Base-by-base conservation (phyloP, 2,329 filamentous ascomycete genomes). In the Sporothrix mexicana region DNA sequence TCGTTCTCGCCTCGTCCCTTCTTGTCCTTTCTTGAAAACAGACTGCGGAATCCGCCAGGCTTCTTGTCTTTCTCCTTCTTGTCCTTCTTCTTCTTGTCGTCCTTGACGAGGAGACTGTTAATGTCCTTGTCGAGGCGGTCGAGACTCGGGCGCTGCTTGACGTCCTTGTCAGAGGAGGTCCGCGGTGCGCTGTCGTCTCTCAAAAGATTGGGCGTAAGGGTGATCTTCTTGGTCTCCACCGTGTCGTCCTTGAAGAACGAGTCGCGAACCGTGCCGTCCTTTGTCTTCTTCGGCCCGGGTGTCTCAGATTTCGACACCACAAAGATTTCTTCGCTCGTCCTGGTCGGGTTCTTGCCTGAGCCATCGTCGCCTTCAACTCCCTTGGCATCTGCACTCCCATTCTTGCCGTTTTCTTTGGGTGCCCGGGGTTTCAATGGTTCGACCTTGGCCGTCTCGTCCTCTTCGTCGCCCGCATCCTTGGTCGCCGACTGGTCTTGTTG, bases 191-290 rank as follows among this genome's bases (percentile, higher is more conserved):
- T 87, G 77, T 98, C 95, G 76, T 98, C 95, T 57, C 95, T 91
- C 55, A 98, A 84, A 70, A 99, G 83, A 77, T 97, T 97, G 1
- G 96, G 96, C 3, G 96, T 99, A 61, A 99, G 88, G 0, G 95
- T 97, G 77, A 99, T 98, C 84, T 98, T 98, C 82, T 97, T 94
- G 2, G 96, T 98, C 81, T 98, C 96, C 51, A 94, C 92, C 45
- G 90, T 94, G 79, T 99, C 95, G 79, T 98, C 96, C 81, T 94
- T 97, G 86, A 98, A 98, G 85, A 98, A 98, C 0, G 95, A 97
- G 82, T 98, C 95, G 75, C 95, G 89, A 61, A 97, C 88, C 25
- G 93, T 95, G 57, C 94, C 94, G 77, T 97, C 97, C 75, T 92
- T 90, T 49, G 93, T 94, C 79, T 91, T 89, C 79, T 86, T 87